Evolutionary conservation across 441 rosid species (phyloP).

Genomic region (Melastoma candidum): DNA sequence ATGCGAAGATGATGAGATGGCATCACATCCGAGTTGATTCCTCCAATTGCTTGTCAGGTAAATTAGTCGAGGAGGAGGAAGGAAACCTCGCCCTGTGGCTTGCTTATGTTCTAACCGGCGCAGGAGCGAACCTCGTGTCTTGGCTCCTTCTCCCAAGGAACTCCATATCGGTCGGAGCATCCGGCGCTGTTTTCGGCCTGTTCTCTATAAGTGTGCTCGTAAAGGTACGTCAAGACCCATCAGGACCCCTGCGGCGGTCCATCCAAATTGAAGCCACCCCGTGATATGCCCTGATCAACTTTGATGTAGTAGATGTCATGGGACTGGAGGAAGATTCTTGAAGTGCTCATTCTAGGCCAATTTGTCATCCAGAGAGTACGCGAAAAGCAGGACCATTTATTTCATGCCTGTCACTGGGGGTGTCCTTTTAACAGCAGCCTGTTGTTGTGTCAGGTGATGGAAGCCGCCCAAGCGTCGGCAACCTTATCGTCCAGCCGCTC

Average conservation of each 20-base stretch:
- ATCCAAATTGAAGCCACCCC: not conserved
- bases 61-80: slow-evolving; percentile 77
- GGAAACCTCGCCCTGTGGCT: slow-evolving; percentile 81
- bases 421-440: not conserved
- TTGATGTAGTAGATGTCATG: slow-evolving; percentile 53
- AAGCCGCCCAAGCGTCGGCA: slow-evolving; percentile 87
- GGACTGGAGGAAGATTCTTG: slow-evolving; percentile 98
- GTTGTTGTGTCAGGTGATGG: slow-evolving; percentile 15
- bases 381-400: not conserved
- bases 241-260: not conserved
- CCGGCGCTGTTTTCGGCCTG: slow-evolving; percentile 89
- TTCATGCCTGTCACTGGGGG: not conserved
- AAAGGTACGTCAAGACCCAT: slow-evolving; percentile 34
- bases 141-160: slow-evolving; percentile 88
- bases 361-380: slow-evolving; percentile 76
- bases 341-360: slow-evolving; percentile 89
- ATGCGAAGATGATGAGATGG: slow-evolving; percentile 9
- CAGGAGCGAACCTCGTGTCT: slow-evolving; percentile 84
- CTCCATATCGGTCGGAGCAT: slow-evolving; percentile 88
- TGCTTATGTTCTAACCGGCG: slow-evolving; percentile 71
- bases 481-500: slow-evolving; percentile 50
- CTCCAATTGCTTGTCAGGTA: slow-evolving; percentile 41
- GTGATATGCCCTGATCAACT: not conserved
- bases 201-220: slow-evolving; percentile 38
- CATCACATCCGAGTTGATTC: slow-evolving; percentile 9